Conservation (phyloP, 2,329 filamentous ascomycete genomes). For the Amauroascus verrucosus region DNA sequence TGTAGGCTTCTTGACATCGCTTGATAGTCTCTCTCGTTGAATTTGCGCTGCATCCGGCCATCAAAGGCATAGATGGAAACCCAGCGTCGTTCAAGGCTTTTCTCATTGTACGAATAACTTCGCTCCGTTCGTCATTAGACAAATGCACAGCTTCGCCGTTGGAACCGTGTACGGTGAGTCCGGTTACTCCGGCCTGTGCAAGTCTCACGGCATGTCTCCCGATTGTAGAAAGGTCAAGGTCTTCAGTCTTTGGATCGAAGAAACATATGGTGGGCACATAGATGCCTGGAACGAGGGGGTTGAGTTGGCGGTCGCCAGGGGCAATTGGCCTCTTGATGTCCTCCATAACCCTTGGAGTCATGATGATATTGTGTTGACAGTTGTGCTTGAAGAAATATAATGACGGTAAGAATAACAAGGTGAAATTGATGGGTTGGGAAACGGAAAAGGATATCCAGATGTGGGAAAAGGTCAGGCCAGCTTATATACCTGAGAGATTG, state of each 20-base stretch:
- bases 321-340: neutral
- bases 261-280: constrained; percentile 58
- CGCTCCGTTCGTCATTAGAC: constrained; percentile 63
- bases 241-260: constrained; percentile 73
- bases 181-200: constrained; percentile 64
- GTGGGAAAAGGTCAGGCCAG: neutral
- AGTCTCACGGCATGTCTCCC: constrained; percentile 72
- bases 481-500: neutral
- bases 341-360: constrained; percentile 10
- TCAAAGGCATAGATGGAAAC: constrained; percentile 64
- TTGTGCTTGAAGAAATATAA: neutral
- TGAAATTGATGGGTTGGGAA: neutral
- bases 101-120: constrained; percentile 65
- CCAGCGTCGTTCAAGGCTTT: constrained; percentile 74
- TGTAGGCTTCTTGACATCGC: constrained; percentile 55
- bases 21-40: constrained; percentile 72
- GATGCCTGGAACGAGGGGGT: constrained; percentile 14
- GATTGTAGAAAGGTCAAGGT: constrained; percentile 69
- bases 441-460: neutral
- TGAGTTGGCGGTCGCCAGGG: neutral
- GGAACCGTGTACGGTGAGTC: constrained; percentile 77
- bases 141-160: constrained; percentile 86
- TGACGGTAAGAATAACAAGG: neutral
- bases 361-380: neutral
- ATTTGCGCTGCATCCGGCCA: constrained; percentile 71